Percentiles rank a stretch among this genome's conserved stretches.
Conservation (phyloP, 2,329 filamentous ascomycete genomes). For the Botrytis pseudocinerea region DNA sequence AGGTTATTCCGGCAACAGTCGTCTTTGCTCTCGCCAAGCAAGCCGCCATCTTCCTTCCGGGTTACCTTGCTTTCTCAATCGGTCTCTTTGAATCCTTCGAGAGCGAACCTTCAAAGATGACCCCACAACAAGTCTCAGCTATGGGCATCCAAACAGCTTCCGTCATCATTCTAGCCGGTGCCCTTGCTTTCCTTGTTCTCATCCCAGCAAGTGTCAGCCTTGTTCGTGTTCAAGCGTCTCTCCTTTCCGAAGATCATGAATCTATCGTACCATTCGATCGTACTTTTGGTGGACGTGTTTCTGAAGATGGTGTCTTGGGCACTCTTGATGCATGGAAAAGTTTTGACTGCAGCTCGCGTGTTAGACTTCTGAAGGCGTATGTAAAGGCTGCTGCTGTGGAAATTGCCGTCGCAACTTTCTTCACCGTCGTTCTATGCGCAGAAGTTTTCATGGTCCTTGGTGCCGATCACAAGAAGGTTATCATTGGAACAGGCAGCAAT, state of each 20-base stretch:
- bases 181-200: constrained; percentile 61
- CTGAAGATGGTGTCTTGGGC: constrained; percentile 69
- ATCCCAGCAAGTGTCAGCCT: constrained; percentile 77
- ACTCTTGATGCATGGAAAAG: constrained; percentile 77
- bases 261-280: constrained; percentile 90
- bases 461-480: constrained; percentile 28
- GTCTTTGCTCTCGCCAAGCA: constrained; percentile 61
- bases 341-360: constrained; percentile 71
- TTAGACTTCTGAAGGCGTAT: constrained; percentile 73
- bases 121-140: constrained; percentile 40
- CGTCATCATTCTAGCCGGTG: constrained; percentile 49
- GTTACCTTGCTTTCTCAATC: constrained; percentile 43
- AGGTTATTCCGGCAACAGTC: constrained; percentile 67
- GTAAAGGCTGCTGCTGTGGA: constrained; percentile 66
- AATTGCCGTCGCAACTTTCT: constrained; percentile 49
- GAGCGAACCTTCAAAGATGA: constrained; percentile 27
- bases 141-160: constrained; percentile 48
- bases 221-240: constrained; percentile 80
- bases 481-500: not conserved
- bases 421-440: constrained; percentile 52
- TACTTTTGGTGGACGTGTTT: constrained; percentile 74
- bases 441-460: constrained; percentile 54
- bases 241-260: constrained; percentile 78
- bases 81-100: constrained; percentile 44
- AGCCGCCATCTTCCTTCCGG: constrained; percentile 50